phyloP scores from a whole-genome alignment of 2,329 filamentous ascomycete species.

The Ceratocystis papillata region DNA sequence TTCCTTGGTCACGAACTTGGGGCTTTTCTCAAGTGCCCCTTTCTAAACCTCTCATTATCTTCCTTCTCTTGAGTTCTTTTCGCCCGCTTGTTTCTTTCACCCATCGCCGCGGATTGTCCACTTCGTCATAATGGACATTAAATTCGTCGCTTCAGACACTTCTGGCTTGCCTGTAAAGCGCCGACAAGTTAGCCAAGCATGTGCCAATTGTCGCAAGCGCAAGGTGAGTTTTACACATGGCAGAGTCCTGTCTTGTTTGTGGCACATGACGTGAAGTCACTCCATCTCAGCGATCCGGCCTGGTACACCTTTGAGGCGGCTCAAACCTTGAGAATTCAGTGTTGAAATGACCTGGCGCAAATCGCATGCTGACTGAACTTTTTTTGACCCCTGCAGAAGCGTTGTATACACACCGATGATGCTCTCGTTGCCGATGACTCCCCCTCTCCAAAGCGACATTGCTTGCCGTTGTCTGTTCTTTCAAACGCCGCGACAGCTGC shows the following conservation, averaged over 20 bases:
- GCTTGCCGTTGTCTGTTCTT: slow-evolving; percentile 16
- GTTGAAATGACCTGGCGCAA: not conserved
- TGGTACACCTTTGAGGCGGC: not conserved
- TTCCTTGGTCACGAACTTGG: not conserved
- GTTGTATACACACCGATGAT: slow-evolving; percentile 34
- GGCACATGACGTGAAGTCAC: not conserved
- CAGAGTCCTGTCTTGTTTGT: not conserved
- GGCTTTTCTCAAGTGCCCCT: not conserved
- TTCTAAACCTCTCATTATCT: not conserved
- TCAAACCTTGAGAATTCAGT: not conserved
- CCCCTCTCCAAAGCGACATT: slow-evolving; percentile 16
- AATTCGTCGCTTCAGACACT: slow-evolving; percentile 23
- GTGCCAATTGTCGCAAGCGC: slow-evolving; percentile 43
- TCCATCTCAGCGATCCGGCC: not conserved
- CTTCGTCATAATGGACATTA: slow-evolving; percentile 13
- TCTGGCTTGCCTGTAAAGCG: slow-evolving; percentile 46
- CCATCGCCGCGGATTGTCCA: not conserved
- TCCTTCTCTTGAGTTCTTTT: not conserved
- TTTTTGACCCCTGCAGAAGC: slow-evolving; percentile 31
- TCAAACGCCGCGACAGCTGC: not conserved
- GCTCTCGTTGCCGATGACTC: slow-evolving; percentile 12
- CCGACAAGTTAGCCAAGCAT: slow-evolving; percentile 50
- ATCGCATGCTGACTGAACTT: not conserved
- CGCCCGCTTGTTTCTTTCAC: not conserved
- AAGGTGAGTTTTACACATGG: slow-evolving; percentile 35